A percentile compares a stretch with the other conserved stretches of the same genome.
phyloP scores from a whole-genome alignment of 2,329 filamentous ascomycete genomes.

The Diaporthe sp. region DNA sequence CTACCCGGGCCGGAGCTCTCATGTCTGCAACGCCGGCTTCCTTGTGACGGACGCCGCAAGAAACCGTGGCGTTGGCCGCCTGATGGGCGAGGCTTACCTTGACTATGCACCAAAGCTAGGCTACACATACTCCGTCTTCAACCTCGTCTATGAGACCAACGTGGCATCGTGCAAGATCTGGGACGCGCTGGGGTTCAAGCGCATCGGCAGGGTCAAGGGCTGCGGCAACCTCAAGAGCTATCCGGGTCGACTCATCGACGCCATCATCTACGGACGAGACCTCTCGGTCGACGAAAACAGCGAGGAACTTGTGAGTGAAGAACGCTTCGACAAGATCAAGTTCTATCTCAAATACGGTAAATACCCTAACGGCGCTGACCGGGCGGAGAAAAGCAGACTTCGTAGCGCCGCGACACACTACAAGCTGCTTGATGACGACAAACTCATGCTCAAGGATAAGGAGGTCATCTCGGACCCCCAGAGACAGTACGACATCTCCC shows the following conservation, averaged over 20 bases:
- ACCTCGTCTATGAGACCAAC: conserved; percentile 94
- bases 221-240: conserved; percentile 79
- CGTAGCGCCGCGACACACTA: conserved; percentile 96
- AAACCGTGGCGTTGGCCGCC: conserved; percentile 79
- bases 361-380: conserved; percentile 93
- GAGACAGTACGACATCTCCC: conserved; percentile 90
- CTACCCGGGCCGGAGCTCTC: conserved; percentile 90
- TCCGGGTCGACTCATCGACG: conserved; percentile 78
- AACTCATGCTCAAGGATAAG: conserved; percentile 97
- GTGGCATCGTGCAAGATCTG: conserved; percentile 91
- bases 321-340: conserved; percentile 98
- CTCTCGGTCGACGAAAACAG: conserved; percentile 68
- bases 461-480: conserved; percentile 94
- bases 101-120: conserved; percentile 85
- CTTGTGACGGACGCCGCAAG: conserved; percentile 80
- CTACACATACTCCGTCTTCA: conserved; percentile 94
- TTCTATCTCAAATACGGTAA: conserved; percentile 96
- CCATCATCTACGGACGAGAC: conserved; percentile 82
- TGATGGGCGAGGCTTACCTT: conserved; percentile 83
- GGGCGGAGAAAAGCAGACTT: conserved; percentile 94
- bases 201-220: conserved; percentile 85
- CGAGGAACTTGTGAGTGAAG: conserved; percentile 90
- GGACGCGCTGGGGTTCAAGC: conserved; percentile 93
- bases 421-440: conserved; percentile 82
- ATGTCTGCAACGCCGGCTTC: conserved; percentile 89